Base-by-base conservation (phyloP, 192 early-diverging fungal genomes). In the Mortierella claussenii region DNA sequence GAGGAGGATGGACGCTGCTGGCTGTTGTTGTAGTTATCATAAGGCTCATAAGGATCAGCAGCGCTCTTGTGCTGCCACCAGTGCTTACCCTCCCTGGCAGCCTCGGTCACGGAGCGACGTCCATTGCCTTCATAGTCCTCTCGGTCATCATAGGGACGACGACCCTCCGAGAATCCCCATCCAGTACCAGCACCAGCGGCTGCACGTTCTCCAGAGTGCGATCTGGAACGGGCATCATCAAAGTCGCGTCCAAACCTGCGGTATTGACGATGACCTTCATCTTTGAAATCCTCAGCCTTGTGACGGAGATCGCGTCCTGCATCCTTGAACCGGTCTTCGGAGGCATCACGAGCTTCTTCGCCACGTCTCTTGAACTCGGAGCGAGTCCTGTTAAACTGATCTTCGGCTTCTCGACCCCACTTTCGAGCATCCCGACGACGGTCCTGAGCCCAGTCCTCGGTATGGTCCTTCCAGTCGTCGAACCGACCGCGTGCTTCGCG, bases 101-200 rank as follows among this genome's bases (percentile, higher is more conserved):
- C 59, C 53, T 76, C 73, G 10, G 58, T 60, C 59, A 76, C 65
- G 36, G 73, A 76, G 11, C 64, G 73, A 52, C 54, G 73, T 20
- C 65, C 33, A 55, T 44, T 56, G 13, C 65, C 65, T 48, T 34
- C 37, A 28, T 60, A 54, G 10, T 69, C 67, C 1, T 60, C 57
- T n/a, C 47, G 33, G 12, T 52, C 55, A 0, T 68, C 65, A 63
- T 26, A 50, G 30, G 46, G 46, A 4, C 54, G 45, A 8, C 60
- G 46, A 17, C 47, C 30, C 4, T 23, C 62, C 13, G 15, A 44
- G 26, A 20, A 52, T 26, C 36, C 47, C 63, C 63, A 54, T 3
- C 63, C 52, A 47, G 18, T 47, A 9, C 33, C 40, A 66, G 18
- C 13, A 15, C 37, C 61, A 28, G 34, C 49, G 24, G 36, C 62